Conservation (phyloP, 2,329 filamentous ascomycete genomes). For the Penicillium sp. region DNA sequence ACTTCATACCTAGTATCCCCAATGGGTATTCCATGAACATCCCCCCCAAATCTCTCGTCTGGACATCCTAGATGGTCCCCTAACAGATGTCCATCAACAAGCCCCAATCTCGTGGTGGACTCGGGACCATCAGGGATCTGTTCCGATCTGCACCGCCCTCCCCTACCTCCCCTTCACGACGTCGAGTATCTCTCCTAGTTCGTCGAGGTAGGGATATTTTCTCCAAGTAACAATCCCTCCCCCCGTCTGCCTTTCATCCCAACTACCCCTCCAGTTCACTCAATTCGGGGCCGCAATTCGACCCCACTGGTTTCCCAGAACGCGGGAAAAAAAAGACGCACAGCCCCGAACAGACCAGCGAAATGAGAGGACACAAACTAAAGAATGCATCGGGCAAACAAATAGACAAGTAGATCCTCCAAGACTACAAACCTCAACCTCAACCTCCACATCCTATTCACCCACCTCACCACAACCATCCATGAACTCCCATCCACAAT, state of each 20-base stretch:
- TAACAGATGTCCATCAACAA: conserved; percentile 33
- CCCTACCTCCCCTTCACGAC: conserved; percentile 22
- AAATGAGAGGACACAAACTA: conserved; percentile 4
- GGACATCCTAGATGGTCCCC: conserved; percentile 22
- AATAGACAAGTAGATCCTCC: conserved; percentile 7
- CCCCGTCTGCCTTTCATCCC: not conserved
- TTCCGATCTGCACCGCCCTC: conserved; percentile 26
- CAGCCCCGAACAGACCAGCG: not conserved
- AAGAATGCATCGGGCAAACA: not conserved
- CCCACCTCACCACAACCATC: conserved; percentile 9
- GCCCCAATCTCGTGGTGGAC: conserved; percentile 25
- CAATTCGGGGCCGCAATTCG: conserved; percentile 1
- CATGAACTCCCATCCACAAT: conserved; percentile 28
- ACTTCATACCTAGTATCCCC: conserved; percentile 16
- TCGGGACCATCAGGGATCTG: conserved; percentile 27
- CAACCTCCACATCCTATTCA: conserved; percentile 9
- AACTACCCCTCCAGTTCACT: conserved; percentile 6
- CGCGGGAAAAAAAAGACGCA: conserved; percentile 1
- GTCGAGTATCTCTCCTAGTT: conserved; percentile 26
- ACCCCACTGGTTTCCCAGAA: conserved; percentile 7
- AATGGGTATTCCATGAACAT: conserved; percentile 5
- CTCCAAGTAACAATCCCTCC: conserved; percentile 25
- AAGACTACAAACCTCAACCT: conserved; percentile 16
- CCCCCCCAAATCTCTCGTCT: not conserved
- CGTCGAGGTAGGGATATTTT: conserved; percentile 31